Evolutionary conservation across 495 filamentous ascomycete species (phyloP).

Genomic region (Glonium stellatum): DNA sequence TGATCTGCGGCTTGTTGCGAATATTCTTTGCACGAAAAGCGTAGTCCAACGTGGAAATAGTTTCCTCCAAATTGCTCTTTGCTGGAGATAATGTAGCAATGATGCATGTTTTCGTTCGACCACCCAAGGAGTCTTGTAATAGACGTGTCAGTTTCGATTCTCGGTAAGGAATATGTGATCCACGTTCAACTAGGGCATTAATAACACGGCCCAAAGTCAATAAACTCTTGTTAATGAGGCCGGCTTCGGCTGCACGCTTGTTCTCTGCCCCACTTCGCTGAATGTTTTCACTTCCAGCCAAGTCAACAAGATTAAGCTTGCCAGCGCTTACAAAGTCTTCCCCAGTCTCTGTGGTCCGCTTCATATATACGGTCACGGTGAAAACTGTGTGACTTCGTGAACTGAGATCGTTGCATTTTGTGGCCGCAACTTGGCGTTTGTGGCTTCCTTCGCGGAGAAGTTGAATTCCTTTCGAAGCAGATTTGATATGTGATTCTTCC

Average conservation of each 20-base stretch:
- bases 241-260: constrained; percentile 90
- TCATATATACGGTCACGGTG: constrained; percentile 83
- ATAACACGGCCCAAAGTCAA: constrained; percentile 94
- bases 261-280: constrained; percentile 95
- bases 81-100: constrained; percentile 94
- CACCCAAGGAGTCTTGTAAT: constrained; percentile 92
- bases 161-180: constrained; percentile 86
- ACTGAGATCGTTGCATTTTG: constrained; percentile 96
- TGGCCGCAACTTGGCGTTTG: constrained; percentile 91
- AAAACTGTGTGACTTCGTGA: constrained; percentile 95
- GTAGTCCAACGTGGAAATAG: constrained; percentile 94
- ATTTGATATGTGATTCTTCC: constrained; percentile 90
- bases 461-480: constrained; percentile 74
- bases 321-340: constrained; percentile 90
- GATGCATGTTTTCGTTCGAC: constrained; percentile 94
- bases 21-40: constrained; percentile 98
- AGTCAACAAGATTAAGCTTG: constrained; percentile 91
- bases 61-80: constrained; percentile 92
- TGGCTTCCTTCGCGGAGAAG: constrained; percentile 84
- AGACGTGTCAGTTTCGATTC: constrained; percentile 95
- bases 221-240: constrained; percentile 95
- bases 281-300: constrained; percentile 96
- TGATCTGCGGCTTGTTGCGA: constrained; percentile 92
- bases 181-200: constrained; percentile 90
- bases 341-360: constrained; percentile 69